These are phyloP conservation scores for Lactarius sp. DNA, from an alignment of 768 basidiomycete genomes.

Conservation along the genomic window DNA sequence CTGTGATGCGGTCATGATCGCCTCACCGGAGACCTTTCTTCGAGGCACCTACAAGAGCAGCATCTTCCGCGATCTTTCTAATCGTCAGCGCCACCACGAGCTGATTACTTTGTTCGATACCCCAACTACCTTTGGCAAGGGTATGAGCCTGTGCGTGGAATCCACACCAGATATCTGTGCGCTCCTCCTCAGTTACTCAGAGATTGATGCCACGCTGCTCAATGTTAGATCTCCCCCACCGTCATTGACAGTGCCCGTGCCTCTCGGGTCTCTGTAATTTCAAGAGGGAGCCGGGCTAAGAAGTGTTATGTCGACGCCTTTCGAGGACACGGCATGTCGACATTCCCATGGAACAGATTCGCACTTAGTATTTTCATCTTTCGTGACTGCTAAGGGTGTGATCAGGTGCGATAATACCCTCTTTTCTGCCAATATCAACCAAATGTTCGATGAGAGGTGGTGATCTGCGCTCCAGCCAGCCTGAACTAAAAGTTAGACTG, in stretches of 20 bases:
- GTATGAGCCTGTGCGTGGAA: slow-evolving; percentile 26
- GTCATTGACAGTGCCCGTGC: slow-evolving; percentile 64
- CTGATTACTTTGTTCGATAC: slow-evolving; percentile 39
- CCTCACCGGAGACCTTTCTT: neutral
- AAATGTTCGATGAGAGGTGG: no score
- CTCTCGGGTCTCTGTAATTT: slow-evolving; percentile 50
- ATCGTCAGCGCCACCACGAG: slow-evolving; percentile 36
- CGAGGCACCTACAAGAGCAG: slow-evolving; percentile 41
- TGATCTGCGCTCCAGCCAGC: neutral
- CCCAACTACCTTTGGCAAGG: slow-evolving; percentile 28
- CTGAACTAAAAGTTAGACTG: neutral
- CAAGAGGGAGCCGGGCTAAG: slow-evolving; percentile 54
- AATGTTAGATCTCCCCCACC: slow-evolving; percentile 45
- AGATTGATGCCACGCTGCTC: slow-evolving; percentile 61
- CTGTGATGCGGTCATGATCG: neutral
- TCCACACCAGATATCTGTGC: slow-evolving; percentile 42
- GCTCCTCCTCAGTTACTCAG: slow-evolving; percentile 44
- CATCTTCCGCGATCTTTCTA: slow-evolving; percentile 41
- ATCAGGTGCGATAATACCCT: neutral
- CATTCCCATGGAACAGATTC: slow-evolving; percentile 49
- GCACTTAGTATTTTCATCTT: neutral
- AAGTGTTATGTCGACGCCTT: slow-evolving; percentile 49
- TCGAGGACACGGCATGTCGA: slow-evolving; percentile 61
- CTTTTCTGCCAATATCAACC: neutral
- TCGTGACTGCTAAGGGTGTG: neutral